Conservation (phyloP, 192 early-diverging fungal genomes). For the Backusella macrospora region DNA sequence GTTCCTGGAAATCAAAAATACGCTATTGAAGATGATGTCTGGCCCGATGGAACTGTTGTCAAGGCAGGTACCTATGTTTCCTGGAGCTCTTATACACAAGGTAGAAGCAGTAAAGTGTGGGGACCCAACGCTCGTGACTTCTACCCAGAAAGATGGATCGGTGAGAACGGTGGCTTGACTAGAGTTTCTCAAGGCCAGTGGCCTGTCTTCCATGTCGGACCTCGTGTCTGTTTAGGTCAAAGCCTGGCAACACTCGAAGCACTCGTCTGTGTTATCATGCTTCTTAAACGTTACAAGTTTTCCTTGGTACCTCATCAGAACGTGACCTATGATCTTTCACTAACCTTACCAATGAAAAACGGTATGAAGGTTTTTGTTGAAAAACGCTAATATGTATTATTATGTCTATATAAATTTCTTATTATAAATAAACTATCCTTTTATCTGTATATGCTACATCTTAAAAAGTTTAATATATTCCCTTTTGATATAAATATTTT, state of each 20-base stretch:
- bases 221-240: slow-evolving; percentile 45
- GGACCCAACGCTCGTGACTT: slow-evolving; percentile 64
- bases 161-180: slow-evolving; percentile 36
- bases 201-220: slow-evolving; percentile 63
- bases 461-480: neutral
- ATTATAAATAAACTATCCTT: neutral
- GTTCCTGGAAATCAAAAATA: slow-evolving; percentile 64
- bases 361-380: slow-evolving; percentile 36
- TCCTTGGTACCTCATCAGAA: slow-evolving; percentile 37
- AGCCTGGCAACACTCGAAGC: slow-evolving; percentile 50
- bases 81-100: slow-evolving; percentile 57
- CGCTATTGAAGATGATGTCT: slow-evolving; percentile 57
- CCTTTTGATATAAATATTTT: too few relatives aligned
- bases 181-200: slow-evolving; percentile 47
- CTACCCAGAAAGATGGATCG: slow-evolving; percentile 68
- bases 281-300: slow-evolving; percentile 45
- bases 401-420: neutral
- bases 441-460: neutral
- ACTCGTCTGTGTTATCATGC: slow-evolving; percentile 40
- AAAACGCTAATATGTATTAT: slow-evolving; percentile 20
- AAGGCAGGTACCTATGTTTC: slow-evolving; percentile 51
- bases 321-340: slow-evolving; percentile 27
- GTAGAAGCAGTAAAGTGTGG: slow-evolving; percentile 59
- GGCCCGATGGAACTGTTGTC: slow-evolving; percentile 62
- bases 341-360: slow-evolving; percentile 39